Percentiles rank a stretch among this genome's conserved stretches.
Conservation (phyloP, 345 rosid species). For the Xanthoceras sorbifolium region DNA sequence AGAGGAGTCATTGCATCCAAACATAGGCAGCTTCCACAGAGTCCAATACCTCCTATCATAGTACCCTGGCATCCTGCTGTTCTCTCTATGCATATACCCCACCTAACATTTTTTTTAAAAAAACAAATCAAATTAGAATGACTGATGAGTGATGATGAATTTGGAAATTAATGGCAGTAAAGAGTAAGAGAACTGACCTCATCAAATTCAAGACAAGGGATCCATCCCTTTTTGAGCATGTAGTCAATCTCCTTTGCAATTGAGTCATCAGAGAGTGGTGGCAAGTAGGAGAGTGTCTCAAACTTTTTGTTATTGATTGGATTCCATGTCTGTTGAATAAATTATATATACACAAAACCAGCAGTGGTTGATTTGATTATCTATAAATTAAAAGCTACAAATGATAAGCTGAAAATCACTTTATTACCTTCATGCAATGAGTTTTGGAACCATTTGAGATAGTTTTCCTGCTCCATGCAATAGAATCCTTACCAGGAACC, state of each 20-base stretch:
- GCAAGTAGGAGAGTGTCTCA: conserved; percentile 20
- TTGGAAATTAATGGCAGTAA: too few species aligned
- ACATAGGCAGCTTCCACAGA: conserved; percentile 78
- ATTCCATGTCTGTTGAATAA: conserved; percentile 56
- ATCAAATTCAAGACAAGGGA: conserved; percentile 74
- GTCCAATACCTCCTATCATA: conserved; percentile 80
- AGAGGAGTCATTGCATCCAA: conserved; percentile 65
- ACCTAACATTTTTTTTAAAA: conserved; percentile 25
- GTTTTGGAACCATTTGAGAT: conserved; percentile 56
- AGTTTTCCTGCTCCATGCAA: conserved; percentile 48
- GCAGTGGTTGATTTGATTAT: too few species aligned
- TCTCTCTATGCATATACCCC: conserved; percentile 47
- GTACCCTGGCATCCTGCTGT: conserved; percentile 64
- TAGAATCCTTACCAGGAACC: conserved; percentile 34
- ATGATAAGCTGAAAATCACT: too few species aligned
- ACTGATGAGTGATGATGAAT: too few species aligned
- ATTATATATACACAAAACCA: not conserved
- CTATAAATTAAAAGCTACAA: too few species aligned
- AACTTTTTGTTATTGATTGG: conserved; percentile 39
- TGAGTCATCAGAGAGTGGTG: conserved; percentile 13
- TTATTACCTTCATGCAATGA: conserved; percentile 70
- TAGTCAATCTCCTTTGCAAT: conserved; percentile 60
- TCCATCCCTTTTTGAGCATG: conserved; percentile 69
- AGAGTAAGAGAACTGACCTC: conserved; percentile 48
- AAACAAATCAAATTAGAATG: too few species aligned